Evolutionary conservation across 2,329 filamentous ascomycete genomes (phyloP), one percentile per base, ranked within the genome.

Genomic region (Talaromyces sp.): DNA sequence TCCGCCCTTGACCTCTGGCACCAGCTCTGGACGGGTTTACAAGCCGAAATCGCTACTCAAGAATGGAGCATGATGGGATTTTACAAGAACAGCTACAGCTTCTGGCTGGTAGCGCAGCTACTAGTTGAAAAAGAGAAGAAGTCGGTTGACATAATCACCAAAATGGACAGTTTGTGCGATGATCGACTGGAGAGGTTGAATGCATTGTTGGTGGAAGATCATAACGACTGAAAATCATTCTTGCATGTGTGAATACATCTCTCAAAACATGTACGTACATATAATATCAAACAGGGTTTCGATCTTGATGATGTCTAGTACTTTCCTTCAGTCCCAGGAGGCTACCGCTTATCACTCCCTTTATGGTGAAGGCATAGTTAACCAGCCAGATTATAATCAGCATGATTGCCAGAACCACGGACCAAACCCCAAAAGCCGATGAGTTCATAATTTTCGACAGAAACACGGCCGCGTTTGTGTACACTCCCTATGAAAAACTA

Each of bases 381-480:
- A 70, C 55, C 25, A 76, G 59, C 59, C 72, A 74, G 19, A 77
- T 69, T 0, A 75, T 57, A 1, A 78, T 57, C 10, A 80, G 63
- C 22, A 76, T 61, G 4, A 77, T 55, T 8, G 74, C 60, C 39
- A 80, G 64, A 3, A 67, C 70, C 1, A 72, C 76, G 1, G 76
- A 77, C 66, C 75, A 74, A 2, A 79, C 71, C 15, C 67, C 63
- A 57, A 78, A 79, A 4, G 75, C 72, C 0, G 71, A 64, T 1
- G 75, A 77, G 27, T 77, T 70, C 67, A 80, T 71, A 25, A 74
- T 64, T 51, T 67, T 72, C 7, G 74, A 75, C 6, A 80, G 68
- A 55, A 75, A 64, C 11, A 77, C 67, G 1, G 75, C 74, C 1
- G 71, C 70, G 44, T 76, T 77, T 3, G 74, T 75, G 60, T 77